A percentile compares a stretch with the other conserved stretches of the same genome.
phyloP scores from a whole-genome alignment of 306 rosid genomes.

The Dalbergia cochinchinensis region DNA sequence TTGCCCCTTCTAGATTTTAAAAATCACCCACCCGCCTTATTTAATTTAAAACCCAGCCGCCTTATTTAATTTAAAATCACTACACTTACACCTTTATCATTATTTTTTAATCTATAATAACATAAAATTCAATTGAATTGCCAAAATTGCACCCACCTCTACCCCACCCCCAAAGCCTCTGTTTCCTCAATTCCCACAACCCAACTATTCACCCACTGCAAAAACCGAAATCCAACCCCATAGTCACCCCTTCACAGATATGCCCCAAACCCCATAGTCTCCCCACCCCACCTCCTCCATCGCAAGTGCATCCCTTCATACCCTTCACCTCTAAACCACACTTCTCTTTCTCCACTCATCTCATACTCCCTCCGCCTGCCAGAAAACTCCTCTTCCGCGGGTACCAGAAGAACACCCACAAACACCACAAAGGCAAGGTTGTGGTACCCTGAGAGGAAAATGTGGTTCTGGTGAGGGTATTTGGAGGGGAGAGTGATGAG shows the following conservation, averaged over 20 bases:
- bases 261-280: neutral
- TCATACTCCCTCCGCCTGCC: conserved; percentile 71
- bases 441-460: conserved; percentile 82
- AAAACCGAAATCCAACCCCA: neutral
- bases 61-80: too few species aligned
- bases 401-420: conserved; percentile 64
- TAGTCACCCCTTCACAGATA: too few species aligned
- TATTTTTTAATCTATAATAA: too few species aligned
- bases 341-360: conserved; percentile 73
- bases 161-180: too few species aligned
- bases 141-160: too few species aligned
- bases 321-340: conserved; percentile 81
- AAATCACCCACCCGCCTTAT: too few species aligned
- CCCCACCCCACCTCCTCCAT: conserved; percentile 85
- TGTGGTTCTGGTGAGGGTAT: conserved; percentile 75
- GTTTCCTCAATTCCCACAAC: too few species aligned
- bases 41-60: too few species aligned
- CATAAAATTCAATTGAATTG: too few species aligned
- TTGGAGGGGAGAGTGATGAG: conserved; percentile 62
- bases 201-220: neutral
- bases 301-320: conserved; percentile 78
- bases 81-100: too few species aligned
- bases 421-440: conserved; percentile 85
- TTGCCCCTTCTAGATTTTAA: too few species aligned
- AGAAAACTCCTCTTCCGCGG: conserved; percentile 58